Conservation (phyloP, 2,329 filamentous ascomycete species). For the Penicillium sp. region DNA sequence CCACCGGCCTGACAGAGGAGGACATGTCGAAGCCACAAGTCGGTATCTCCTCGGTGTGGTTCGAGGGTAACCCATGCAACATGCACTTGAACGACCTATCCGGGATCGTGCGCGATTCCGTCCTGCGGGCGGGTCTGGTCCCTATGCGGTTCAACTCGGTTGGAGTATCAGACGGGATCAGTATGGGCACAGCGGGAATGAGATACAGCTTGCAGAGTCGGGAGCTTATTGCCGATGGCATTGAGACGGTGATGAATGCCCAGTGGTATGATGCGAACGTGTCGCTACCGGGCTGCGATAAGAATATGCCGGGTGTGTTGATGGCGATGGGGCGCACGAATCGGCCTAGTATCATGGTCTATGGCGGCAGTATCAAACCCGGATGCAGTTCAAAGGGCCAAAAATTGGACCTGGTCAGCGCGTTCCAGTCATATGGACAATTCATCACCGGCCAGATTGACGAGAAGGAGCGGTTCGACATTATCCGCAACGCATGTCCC, state of each 20-base stretch:
- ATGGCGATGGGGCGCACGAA: slow-evolving; percentile 96
- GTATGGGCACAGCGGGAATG: slow-evolving; percentile 98
- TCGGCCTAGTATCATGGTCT: slow-evolving; percentile 93
- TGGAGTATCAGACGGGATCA: slow-evolving; percentile 94
- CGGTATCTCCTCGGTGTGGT: slow-evolving; percentile 97
- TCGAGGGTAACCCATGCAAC: slow-evolving; percentile 96
- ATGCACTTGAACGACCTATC: slow-evolving; percentile 96
- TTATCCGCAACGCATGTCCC: slow-evolving; percentile 87
- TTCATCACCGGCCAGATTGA: slow-evolving; percentile 87
- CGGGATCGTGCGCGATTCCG: slow-evolving; percentile 68
- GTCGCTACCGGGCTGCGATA: slow-evolving; percentile 95
- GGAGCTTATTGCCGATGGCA: slow-evolving; percentile 95
- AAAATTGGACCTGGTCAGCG: slow-evolving; percentile 89
- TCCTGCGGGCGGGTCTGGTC: slow-evolving; percentile 71
- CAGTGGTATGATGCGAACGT: slow-evolving; percentile 99
- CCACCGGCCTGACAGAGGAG: slow-evolving; percentile 76
- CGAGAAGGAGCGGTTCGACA: slow-evolving; percentile 88
- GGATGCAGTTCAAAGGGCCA: slow-evolving; percentile 68
- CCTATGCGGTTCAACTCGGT: slow-evolving; percentile 99
- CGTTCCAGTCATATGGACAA: slow-evolving; percentile 96
- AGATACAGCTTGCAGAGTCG: slow-evolving; percentile 89
- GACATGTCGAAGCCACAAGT: slow-evolving; percentile 97
- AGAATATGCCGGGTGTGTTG: slow-evolving; percentile 95
- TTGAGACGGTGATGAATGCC: slow-evolving; percentile 97
- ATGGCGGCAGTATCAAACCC: slow-evolving; percentile 89